Conservation (phyloP, 2,329 filamentous ascomycete species). For the Chaetomium strumarium region DNA sequence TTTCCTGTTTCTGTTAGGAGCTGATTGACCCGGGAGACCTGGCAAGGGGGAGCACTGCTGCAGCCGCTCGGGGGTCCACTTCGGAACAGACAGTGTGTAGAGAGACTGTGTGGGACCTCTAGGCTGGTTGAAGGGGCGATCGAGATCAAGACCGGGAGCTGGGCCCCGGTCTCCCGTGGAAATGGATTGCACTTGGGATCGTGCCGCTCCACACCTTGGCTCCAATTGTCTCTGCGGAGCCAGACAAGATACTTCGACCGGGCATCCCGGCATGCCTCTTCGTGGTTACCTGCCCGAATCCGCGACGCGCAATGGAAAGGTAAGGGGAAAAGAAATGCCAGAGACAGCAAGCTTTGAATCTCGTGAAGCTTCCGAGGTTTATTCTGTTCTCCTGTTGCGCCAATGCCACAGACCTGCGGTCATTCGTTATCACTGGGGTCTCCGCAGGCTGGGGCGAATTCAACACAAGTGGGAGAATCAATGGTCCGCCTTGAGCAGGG, state of each 20-base stretch:
- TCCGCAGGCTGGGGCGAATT: too few relatives aligned
- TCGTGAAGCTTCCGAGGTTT: too few relatives aligned
- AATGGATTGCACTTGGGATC: constrained; percentile 21
- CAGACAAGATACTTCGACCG: constrained; percentile 15
- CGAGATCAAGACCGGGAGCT: constrained; percentile 23
- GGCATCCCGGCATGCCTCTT: background rate
- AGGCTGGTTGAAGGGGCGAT: constrained; percentile 15
- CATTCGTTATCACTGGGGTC: too few relatives aligned
- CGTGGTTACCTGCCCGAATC: too few relatives aligned
- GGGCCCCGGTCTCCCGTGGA: constrained; percentile 20
- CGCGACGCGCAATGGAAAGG: too few relatives aligned
- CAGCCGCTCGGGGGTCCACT: constrained; percentile 17
- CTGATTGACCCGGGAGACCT: constrained; percentile 5
- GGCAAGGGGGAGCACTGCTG: constrained; percentile 3
- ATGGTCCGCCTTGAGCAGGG: too few relatives aligned
- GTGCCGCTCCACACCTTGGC: constrained; percentile 11
- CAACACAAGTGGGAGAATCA: too few relatives aligned
- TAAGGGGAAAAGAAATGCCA: too few relatives aligned
- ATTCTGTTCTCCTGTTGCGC: too few relatives aligned
- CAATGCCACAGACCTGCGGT: too few relatives aligned
- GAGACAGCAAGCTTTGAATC: too few relatives aligned
- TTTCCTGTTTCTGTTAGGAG: constrained; percentile 19
- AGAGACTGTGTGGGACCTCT: constrained; percentile 17
- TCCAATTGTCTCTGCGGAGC: constrained; percentile 12
- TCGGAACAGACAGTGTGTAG: background rate